A percentile compares a stretch with the other conserved stretches of the same genome.
Conservation (phyloP, 2,329 filamentous ascomycete species). For the Alternaria incomplexa region DNA sequence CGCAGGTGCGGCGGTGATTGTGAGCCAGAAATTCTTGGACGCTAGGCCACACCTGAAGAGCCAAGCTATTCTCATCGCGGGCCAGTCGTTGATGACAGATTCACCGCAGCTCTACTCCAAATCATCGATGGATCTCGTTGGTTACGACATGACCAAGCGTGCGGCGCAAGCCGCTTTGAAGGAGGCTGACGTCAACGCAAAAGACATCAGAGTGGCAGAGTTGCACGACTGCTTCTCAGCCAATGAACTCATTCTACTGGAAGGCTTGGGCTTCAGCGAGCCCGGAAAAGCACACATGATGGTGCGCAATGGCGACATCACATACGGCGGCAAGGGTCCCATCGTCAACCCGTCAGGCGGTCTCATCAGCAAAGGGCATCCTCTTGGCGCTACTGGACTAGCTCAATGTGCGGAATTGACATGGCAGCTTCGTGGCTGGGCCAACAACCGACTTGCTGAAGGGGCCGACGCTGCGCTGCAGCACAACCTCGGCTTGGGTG, state of each 20-base stretch:
- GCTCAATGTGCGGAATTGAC: slow-evolving; percentile 93
- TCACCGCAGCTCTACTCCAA: slow-evolving; percentile 76
- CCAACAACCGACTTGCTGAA: slow-evolving; percentile 79
- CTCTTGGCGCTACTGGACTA: slow-evolving; percentile 87
- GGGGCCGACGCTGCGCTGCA: slow-evolving; percentile 77
- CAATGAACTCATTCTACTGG: slow-evolving; percentile 88
- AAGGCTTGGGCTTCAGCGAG: slow-evolving; percentile 78
- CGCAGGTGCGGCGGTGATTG: slow-evolving; percentile 83
- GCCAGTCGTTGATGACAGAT: slow-evolving; percentile 84
- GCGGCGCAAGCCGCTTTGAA: slow-evolving; percentile 72
- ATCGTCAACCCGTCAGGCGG: slow-evolving; percentile 93
- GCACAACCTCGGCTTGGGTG: slow-evolving; percentile 91
- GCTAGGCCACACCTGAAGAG: slow-evolving; percentile 78
- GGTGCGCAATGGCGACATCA: slow-evolving; percentile 85
- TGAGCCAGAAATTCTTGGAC: slow-evolving; percentile 86
- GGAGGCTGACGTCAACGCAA: slow-evolving; percentile 71
- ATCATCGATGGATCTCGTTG: slow-evolving; percentile 85
- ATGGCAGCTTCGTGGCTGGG: slow-evolving; percentile 95
- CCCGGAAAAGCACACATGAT: slow-evolving; percentile 89
- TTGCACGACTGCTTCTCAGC: slow-evolving; percentile 96
- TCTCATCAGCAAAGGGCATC: slow-evolving; percentile 93
- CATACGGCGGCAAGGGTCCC: slow-evolving; percentile 75
- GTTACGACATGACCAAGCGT: slow-evolving; percentile 80
- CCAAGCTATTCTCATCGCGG: slow-evolving; percentile 84
- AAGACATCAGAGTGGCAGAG: slow-evolving; percentile 83